Conservation (phyloP, 305 asterid genomes). For the Fraxinus platypoda region DNA sequence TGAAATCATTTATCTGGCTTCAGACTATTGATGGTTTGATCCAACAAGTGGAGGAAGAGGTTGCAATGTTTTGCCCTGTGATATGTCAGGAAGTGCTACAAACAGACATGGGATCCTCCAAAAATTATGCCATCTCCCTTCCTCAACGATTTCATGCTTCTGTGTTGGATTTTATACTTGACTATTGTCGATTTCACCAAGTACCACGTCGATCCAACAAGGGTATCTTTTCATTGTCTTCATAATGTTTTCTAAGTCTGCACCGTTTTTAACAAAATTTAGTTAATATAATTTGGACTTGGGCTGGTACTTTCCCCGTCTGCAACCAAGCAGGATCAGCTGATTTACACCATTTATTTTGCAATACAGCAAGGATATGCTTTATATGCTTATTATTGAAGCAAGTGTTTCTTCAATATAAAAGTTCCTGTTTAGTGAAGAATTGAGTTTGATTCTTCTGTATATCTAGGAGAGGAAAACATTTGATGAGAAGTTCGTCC, state of each 20-base stretch:
- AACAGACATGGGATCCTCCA: constrained; percentile 43
- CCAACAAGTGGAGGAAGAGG: constrained; percentile 52
- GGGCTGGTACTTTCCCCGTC: not conserved
- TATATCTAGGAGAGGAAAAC: constrained; percentile 36
- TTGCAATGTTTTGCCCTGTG: constrained; percentile 54
- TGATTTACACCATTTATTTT: not conserved
- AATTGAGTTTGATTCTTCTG: not conserved
- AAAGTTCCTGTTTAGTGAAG: not conserved
- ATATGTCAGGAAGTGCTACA: constrained; percentile 44
- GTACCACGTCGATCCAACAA: constrained; percentile 48
- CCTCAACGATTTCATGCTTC: constrained; percentile 46
- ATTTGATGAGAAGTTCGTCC: constrained; percentile 45
- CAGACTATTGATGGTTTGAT: constrained; percentile 49
- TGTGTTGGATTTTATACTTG: constrained; percentile 38
- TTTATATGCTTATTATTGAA: not conserved
- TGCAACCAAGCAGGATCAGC: not conserved
- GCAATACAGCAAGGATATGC: not conserved
- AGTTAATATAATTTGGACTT: not conserved
- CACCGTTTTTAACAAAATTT: not conserved
- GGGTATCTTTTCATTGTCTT: not conserved
- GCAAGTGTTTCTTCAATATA: not conserved
- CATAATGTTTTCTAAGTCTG: not conserved
- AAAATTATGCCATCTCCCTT: constrained; percentile 42
- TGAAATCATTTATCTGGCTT: constrained; percentile 51
- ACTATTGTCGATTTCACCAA: constrained; percentile 52